Base-by-base conservation (phyloP, 2,329 filamentous ascomycete species). In the Xylariales sp. region DNA sequence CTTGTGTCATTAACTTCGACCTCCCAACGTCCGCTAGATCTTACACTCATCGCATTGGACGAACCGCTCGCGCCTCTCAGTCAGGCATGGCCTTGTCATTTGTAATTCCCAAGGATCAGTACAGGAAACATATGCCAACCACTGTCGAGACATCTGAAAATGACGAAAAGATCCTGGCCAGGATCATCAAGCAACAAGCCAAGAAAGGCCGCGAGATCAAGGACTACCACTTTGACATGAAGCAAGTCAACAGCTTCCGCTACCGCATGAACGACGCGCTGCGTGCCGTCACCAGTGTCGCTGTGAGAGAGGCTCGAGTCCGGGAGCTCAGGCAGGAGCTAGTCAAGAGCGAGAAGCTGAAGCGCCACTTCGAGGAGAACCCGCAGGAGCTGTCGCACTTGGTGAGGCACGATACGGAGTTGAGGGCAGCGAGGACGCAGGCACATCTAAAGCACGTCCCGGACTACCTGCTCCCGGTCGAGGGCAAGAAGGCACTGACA, bases 11-110 rank as follows among this genome's bases (percentile, higher is more conserved):
- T 58, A 98, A 98, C 67, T 98, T 98, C 60, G 93, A 98, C 61
- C 81, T 98, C 13, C 93, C 93, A 1, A 79, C 81, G 13, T 85
- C 83, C 7, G 84, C 88, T 25, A 94, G 88, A 58, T 95, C 88
- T 7, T 98, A 98, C 62, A 94, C 87, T n/a, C 93, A 98, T 64
- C 83, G 93, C 38, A 95, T 98, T 53, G 93, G 93, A 21, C 82
- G 93, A 21, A 98, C 93, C 5, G 93, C 88, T 2, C 80, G 93
- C 44, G 93, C 90, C 2, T 91, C 90, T 10, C 88, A 94, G 57
- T 82, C 85, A 2, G 93, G 93, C 42, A 97, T 95, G 76, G 89
- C 93, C 0, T 74, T 98, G n/a, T 95, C 89, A 8, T 96, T 98
- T 60, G 86, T 95, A 36, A 76, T 98, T 4, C 91, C 93, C 7